Evolutionary conservation across 2,329 filamentous ascomycete species (phyloP), one percentile per base, ranked within the genome.

Genomic region (Rhexocercosporidium sp.): DNA sequence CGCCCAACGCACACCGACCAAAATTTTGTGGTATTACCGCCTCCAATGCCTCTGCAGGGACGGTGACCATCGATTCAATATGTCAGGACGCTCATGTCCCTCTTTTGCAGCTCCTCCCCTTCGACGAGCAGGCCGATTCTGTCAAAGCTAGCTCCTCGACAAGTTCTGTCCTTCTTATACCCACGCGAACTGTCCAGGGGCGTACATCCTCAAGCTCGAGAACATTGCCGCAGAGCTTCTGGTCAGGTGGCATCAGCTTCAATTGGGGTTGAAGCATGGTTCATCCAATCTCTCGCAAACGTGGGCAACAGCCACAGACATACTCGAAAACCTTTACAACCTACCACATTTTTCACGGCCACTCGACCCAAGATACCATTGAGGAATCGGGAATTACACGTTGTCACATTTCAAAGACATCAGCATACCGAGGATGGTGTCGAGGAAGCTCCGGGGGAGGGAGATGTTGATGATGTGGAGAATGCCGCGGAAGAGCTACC

Each of bases 1-100:
- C 54, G 31, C 56, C 44, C 60, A 53, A 54, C 61, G 57, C 34
- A 47, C 27, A 59, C 18, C 22, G 34, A 25, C 41, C 22, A 34
- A 12, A 11, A 46, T 1, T 54, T 53, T 53, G 37, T 44, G 29
- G 53, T 41, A 46, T 41, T 49, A 20, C 47, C 49, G 69, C 47
- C 68, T 72, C 51, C 60, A 73, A 74, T 75, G 73, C 49, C 25
- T 68, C 46, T 68, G 59, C 65, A 68, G 59, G 65, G 59, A 70
- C 68, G 69, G 72, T 75, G 68, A 72, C 57, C 66, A 69, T 41
- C 46, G 69, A 49, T 79, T 80, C 85, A 88, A 82, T 74, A 90
- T 90, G 88, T 83, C 80, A 81, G 81, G 78, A 81, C 76, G 84
- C 85, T 85, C 86, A 90, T 90, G 88, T 87, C 85, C 85, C 81